Conservation (phyloP, 1,284 basidiomycete genomes). For the Coriolopsis trogii region DNA sequence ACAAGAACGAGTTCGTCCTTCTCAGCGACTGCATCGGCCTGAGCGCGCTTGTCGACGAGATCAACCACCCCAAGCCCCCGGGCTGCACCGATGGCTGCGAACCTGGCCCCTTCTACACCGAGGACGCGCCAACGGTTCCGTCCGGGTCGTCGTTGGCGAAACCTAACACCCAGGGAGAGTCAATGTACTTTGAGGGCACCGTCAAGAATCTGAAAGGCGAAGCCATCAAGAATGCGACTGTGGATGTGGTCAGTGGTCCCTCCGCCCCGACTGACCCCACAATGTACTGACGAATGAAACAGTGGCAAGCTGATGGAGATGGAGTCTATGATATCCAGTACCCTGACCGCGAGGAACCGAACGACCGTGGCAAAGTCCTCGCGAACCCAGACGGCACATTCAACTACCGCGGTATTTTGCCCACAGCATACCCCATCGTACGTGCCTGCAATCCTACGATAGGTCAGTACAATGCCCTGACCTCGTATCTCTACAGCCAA, state of each 20-base stretch:
- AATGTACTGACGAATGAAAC: not conserved
- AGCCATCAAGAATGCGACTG: constrained; percentile 37
- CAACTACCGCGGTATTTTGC: constrained; percentile 42
- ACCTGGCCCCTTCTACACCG: constrained; percentile 43
- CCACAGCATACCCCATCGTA: constrained; percentile 40
- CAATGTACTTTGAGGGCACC: constrained; percentile 39
- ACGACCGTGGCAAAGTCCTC: constrained; percentile 41
- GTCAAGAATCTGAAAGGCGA: constrained; percentile 41
- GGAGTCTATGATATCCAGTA: constrained; percentile 46
- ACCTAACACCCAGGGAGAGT: constrained; percentile 37
- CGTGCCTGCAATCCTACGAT: constrained; percentile 6
- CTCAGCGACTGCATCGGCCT: constrained; percentile 44
- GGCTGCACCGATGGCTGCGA: constrained; percentile 44
- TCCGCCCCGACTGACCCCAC: not conserved
- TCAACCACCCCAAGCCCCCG: constrained; percentile 41
- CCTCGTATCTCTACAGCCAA: constrained; percentile 28
- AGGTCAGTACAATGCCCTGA: not conserved
- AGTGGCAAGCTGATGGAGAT: constrained; percentile 47
- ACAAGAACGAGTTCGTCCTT: constrained; percentile 46
- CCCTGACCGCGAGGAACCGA: constrained; percentile 36
- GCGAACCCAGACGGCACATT: constrained; percentile 39
- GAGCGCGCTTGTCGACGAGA: constrained; percentile 43
- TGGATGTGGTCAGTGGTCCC: constrained; percentile 37
- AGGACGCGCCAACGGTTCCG: constrained; percentile 39
- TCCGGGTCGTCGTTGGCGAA: constrained; percentile 40